These are phyloP conservation scores for Rugonectria rugulosa DNA, from an alignment of 2,329 filamentous ascomycete species.

Conservation along the genomic window DNA sequence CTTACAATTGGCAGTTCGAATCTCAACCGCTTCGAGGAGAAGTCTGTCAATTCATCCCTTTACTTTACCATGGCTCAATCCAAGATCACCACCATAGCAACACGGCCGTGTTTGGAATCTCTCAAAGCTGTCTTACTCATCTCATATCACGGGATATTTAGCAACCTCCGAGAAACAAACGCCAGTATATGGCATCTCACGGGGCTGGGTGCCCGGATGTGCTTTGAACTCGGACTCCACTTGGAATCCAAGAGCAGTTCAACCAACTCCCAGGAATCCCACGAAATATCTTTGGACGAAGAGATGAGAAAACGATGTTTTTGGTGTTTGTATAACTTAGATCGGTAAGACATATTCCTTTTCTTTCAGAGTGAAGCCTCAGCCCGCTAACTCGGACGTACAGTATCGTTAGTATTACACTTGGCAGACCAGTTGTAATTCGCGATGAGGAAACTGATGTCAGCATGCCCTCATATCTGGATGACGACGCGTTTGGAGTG, in stretches of 20 bases:
- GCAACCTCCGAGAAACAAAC: slow-evolving; percentile 9
- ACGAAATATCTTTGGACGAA: background rate
- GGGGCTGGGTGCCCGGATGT: slow-evolving; percentile 13
- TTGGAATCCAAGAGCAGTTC: background rate
- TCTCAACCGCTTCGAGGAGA: slow-evolving; percentile 14
- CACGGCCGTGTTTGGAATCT: background rate
- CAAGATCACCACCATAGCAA: slow-evolving; percentile 2
- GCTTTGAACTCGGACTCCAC: slow-evolving; percentile 15
- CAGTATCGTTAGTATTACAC: slow-evolving; percentile 16
- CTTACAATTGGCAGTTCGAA: slow-evolving; percentile 16
- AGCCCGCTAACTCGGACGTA: background rate
- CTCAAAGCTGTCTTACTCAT: slow-evolving; percentile 2
- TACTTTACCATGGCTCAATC: slow-evolving; percentile 18
- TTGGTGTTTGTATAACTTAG: slow-evolving; percentile 18
- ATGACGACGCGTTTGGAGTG: slow-evolving; percentile 4
- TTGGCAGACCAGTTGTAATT: slow-evolving; percentile 11
- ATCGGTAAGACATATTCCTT: background rate
- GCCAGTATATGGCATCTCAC: slow-evolving; percentile 16
- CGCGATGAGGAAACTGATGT: slow-evolving; percentile 19
- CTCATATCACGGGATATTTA: slow-evolving; percentile 18
- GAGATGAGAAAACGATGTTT: slow-evolving; percentile 19
- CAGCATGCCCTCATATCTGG: slow-evolving; percentile 7
- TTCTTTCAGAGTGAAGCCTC: no score
- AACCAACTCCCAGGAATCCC: background rate
- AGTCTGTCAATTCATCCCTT: background rate